Base-by-base conservation (phyloP, 164 flowering plant species). In the Vitis labrusca region DNA sequence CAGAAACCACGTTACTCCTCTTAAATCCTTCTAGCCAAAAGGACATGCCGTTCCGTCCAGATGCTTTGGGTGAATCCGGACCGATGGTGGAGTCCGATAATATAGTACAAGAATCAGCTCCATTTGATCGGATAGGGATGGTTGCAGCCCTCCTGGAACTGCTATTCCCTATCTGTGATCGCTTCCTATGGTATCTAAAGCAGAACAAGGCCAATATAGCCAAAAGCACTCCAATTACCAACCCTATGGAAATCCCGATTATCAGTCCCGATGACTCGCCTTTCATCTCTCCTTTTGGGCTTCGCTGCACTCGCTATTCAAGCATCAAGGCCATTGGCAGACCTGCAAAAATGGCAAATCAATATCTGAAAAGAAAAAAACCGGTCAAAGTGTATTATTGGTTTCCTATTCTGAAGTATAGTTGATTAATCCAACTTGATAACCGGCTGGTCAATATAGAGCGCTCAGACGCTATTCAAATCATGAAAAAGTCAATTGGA, bases 241-340 rank as follows among this genome's bases (percentile, higher is more conserved):
- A 91, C 29, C 99, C 99, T 50, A 93, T 86, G 0, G 97, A 89
- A 57, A 93, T 79, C 67, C 99, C 99, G 69, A 95, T 82, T 71
- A 93, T 87, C 85, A 95, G 72, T 2, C 96, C 98, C 57, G 82
- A 73, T 50, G 97, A 85, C 65, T 77, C 80, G 12, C 77, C 97
- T 74, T 84, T 80, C 99, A 95, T 91, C 74, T 77, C 83, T 76
- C 78, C 52, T 8, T 37, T 29, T 15, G 8, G 44, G n/a, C 10
- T 67, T 77, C 32, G 19, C 50, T 55, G 44, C 5, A 23, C 56
- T 59, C 63, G 30, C 73, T 63, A 84, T 54, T 68, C 66, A 74
- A 70, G 32, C 67, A 53, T 72, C 65, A 60, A 19, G 57, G 63
- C 71, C 80, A 77, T 78, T 47, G 47, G 59, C 61, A 59, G 17